Evolutionary conservation across 495 filamentous ascomycete species (phyloP), one percentile per base, ranked within the genome.

Genomic region (Neurospora sp.): DNA sequence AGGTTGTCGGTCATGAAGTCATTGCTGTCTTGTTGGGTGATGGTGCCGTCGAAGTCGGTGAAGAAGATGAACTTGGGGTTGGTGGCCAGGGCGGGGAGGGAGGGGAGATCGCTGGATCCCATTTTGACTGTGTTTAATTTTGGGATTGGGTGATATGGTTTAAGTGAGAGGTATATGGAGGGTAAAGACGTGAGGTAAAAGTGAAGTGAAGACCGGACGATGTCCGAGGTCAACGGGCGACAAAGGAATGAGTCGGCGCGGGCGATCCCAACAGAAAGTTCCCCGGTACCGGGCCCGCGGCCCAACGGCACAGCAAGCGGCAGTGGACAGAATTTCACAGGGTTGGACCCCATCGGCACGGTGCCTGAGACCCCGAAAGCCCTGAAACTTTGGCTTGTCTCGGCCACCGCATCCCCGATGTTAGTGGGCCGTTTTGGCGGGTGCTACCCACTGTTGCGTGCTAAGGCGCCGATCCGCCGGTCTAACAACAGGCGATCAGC

Each of bases 31-130:
- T 92, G 88, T 72, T 92, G 84, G 39, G 94, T 98, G 77, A 98
- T 96, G 39, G 96, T 98, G 71, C 95, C 95, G 79, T 98, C 95
- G 76, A 98, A 98, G 82, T 98, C 95, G 48, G 94, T 95, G 85
- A 98, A 98, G 86, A 98, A 97, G 82, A 98, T 96, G 85, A 91
- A 90, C 81, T 93, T 92, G 39, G 92, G 92, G 76, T 88, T 87
- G 19, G 89, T 91, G 76, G 85, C 83, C 82, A 94, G 81, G 36
- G 86, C 86, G 5, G 86, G 85, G 8, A 87, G 82, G n/a, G 79
- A 48, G 24, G 71, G 71, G 45, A 34, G 19, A 13, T 34, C 54
- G 54, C 28, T 66, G 54, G 54, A 66, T 15, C 54, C 54, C 54
- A 66, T 66, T 31, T 66, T 66, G 54, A 36, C 3, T 7, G 15